Evolutionary conservation across 345 rosid genomes (phyloP).

Genomic region (Cardamine occulta): DNA sequence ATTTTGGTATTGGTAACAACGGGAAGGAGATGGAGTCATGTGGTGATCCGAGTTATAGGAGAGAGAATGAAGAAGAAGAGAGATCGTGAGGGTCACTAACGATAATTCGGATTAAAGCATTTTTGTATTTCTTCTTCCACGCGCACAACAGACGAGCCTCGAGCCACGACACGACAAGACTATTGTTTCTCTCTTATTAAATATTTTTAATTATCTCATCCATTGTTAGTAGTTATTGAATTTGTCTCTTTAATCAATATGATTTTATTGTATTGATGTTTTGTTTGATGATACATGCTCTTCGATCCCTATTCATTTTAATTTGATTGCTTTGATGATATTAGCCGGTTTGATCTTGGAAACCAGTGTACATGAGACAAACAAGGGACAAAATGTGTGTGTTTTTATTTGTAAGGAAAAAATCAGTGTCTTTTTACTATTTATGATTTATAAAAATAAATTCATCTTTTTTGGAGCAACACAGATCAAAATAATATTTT

Average conservation of each 20-base stretch:
- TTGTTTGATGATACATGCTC: not conserved
- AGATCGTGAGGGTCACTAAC: slow-evolving; percentile 47
- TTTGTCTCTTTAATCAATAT: not conserved
- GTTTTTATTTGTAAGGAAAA: no score
- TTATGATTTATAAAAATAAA: not conserved
- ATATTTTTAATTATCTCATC: not conserved
- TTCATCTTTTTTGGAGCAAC: not conserved
- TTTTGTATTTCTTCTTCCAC: slow-evolving; percentile 30
- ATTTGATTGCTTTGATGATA: not conserved
- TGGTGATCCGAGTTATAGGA: slow-evolving; percentile 68
- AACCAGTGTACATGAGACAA: not conserved
- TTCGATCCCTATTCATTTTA: no score
- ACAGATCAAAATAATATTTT: no score
- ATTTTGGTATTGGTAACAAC: slow-evolving; percentile 32
- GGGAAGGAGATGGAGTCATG: slow-evolving; percentile 53
- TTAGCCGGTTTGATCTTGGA: not conserved
- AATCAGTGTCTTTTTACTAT: not conserved
- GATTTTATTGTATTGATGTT: not conserved
- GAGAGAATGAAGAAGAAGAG: slow-evolving; percentile 14
- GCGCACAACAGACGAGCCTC: slow-evolving; percentile 38
- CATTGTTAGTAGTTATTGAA: not conserved
- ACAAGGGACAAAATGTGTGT: not conserved
- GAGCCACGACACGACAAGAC: slow-evolving; percentile 37
- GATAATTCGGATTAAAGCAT: slow-evolving; percentile 25
- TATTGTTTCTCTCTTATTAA: not conserved